Percentiles rank a stretch among this genome's conserved stretches.
Conservation (phyloP, 2,329 filamentous ascomycete species). For the Ascochyta clinopodiicola region DNA sequence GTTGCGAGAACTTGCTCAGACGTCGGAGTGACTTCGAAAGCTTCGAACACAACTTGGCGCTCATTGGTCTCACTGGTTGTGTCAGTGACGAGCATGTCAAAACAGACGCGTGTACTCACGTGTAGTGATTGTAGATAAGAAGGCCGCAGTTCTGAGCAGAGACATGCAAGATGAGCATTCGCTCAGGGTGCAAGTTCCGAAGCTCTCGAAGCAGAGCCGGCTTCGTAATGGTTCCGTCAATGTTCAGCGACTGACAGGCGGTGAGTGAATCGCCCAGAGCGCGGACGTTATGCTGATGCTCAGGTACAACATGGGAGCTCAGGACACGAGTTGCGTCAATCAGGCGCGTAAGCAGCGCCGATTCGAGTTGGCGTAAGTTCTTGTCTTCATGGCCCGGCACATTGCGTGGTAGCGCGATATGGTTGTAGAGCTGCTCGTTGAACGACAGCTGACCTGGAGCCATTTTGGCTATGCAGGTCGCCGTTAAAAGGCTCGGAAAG, state of each 20-base stretch:
- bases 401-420: conserved; percentile 49
- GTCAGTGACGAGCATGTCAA: conserved; percentile 1
- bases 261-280: conserved; percentile 23
- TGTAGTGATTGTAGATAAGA: conserved; percentile 46
- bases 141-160: conserved; percentile 58
- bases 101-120: conserved; percentile 38
- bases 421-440: conserved; percentile 41
- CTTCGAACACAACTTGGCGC: conserved; percentile 59
- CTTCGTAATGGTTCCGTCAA: conserved; percentile 33
- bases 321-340: conserved; percentile 30
- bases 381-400: conserved; percentile 47
- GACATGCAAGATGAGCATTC: conserved; percentile 54
- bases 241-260: conserved; percentile 29
- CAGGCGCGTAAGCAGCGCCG: conserved; percentile 40
- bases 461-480: conserved; percentile 26
- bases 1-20: conserved; percentile 61
- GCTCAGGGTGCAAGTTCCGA: conserved; percentile 8
- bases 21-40: conserved; percentile 65
- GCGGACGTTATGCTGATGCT: conserved; percentile 21
- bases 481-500: not conserved
- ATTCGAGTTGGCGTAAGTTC: conserved; percentile 35
- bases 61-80: conserved; percentile 13
- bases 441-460: conserved; percentile 15
- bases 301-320: conserved; percentile 13
- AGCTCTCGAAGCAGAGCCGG: conserved; percentile 28